A percentile compares a stretch with the other conserved stretches of the same genome.
Conservation (phyloP, 2,329 filamentous ascomycete genomes). For the Lomentospora prolificans region DNA sequence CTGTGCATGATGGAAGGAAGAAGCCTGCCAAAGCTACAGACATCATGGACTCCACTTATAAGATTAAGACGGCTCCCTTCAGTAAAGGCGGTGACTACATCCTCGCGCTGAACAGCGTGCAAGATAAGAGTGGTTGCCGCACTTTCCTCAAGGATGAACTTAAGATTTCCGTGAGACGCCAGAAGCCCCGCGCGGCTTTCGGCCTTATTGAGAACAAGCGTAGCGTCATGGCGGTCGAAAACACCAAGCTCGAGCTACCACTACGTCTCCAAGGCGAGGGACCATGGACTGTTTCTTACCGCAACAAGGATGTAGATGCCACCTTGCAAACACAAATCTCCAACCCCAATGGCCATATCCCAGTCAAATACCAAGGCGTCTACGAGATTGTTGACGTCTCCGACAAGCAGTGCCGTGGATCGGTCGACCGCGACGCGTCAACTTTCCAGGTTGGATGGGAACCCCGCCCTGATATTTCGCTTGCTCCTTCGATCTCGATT, state of each 20-base stretch:
- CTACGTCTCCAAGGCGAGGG: slow-evolving; percentile 75
- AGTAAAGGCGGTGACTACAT: slow-evolving; percentile 82
- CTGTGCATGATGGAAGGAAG: slow-evolving; percentile 81
- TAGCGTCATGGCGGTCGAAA: slow-evolving; percentile 65
- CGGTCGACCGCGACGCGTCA: slow-evolving; percentile 63
- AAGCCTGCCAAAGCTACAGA: slow-evolving; percentile 55
- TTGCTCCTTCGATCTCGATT: slow-evolving; percentile 57
- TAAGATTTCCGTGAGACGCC: slow-evolving; percentile 77
- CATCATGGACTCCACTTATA: slow-evolving; percentile 54
- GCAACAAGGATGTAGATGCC: slow-evolving; percentile 40
- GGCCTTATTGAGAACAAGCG: slow-evolving; percentile 75
- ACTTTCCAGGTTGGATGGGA: slow-evolving; percentile 80
- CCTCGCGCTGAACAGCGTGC: slow-evolving; percentile 73
- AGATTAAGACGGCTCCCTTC: slow-evolving; percentile 66
- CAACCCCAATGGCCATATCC: slow-evolving; percentile 59
- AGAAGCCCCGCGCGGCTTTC: slow-evolving; percentile 79
- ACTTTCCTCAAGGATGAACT: slow-evolving; percentile 76
- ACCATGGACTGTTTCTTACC: slow-evolving; percentile 74
- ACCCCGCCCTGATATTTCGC: slow-evolving; percentile 60
- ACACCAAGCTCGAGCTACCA: slow-evolving; percentile 63
- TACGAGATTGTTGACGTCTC: slow-evolving; percentile 72
- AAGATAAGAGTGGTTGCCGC: slow-evolving; percentile 79
- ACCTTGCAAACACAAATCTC: slow-evolving; percentile 26
- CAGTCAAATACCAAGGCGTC: slow-evolving; percentile 56
- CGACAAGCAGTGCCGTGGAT: slow-evolving; percentile 74